Evolutionary conservation across 1,139 yeast species (phyloP).

Genomic region (Nadsonia commutata): DNA sequence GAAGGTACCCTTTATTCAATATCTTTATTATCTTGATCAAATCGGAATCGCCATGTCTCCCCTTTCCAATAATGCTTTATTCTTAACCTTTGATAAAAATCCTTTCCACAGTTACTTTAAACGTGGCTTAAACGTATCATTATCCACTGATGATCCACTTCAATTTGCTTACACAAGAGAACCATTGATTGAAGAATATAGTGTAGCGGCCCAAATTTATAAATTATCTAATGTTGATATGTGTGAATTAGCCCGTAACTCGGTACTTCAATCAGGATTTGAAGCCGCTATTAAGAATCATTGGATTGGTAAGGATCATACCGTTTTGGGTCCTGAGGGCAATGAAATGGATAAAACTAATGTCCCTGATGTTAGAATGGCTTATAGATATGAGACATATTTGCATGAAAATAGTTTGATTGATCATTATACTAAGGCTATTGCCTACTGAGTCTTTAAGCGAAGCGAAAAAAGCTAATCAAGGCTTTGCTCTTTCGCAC

Average conservation of each 20-base stretch:
- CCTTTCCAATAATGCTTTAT: constrained; percentile 85
- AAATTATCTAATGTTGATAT: constrained; percentile 87
- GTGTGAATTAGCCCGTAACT: constrained; percentile 79
- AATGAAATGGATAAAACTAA: constrained; percentile 88
- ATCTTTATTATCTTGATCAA: constrained; percentile 82
- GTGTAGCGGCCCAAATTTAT: constrained; percentile 95
- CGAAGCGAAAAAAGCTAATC: no score
- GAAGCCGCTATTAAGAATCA: constrained; percentile 72
- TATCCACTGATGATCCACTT: constrained; percentile 86
- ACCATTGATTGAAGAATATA: constrained; percentile 94
- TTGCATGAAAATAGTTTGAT: constrained; percentile 63
- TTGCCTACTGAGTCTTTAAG: background rate
- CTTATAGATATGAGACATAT: constrained; percentile 70
- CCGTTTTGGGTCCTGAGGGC: constrained; percentile 50
- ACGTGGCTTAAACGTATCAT: constrained; percentile 83
- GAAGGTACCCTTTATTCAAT: constrained; percentile 89
- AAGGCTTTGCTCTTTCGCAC: no score
- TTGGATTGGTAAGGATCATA: constrained; percentile 75
- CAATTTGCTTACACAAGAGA: constrained; percentile 95
- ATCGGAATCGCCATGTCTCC: constrained; percentile 99
- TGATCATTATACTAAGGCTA: constrained; percentile 35
- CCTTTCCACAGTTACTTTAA: constrained; percentile 85
- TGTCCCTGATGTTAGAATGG: constrained; percentile 77
- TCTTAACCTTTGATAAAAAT: constrained; percentile 85
- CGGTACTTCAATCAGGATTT: constrained; percentile 87